Evolutionary conservation across 441 rosid species (phyloP).

Genomic region (Populus tomentosa): DNA sequence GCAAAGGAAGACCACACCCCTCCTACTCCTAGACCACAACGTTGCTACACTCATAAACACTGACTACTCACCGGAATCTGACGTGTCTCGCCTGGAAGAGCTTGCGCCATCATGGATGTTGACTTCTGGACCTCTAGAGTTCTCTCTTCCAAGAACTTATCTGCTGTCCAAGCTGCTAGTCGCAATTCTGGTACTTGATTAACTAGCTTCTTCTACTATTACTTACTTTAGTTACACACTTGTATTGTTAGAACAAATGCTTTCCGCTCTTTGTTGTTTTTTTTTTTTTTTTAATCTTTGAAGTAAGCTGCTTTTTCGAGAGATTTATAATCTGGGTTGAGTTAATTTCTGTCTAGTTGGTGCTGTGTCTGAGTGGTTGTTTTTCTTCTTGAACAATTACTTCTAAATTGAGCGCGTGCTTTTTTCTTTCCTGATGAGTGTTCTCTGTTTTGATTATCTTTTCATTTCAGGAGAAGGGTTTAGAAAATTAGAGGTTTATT

Average conservation of each 20-base stretch:
- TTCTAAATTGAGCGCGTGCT: not conserved
- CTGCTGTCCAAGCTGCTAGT: slow-evolving; percentile 29
- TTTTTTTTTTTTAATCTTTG: not conserved
- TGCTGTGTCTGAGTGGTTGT: not conserved
- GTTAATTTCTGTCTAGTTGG: not conserved
- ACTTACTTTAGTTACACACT: not conserved
- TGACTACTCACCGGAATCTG: not conserved
- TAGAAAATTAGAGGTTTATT: not conserved
- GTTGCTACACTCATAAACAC: not conserved
- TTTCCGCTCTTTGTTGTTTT: not conserved
- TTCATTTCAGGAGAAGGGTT: not conserved
- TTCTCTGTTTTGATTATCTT: not conserved
- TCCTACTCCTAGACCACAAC: not conserved
- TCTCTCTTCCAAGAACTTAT: slow-evolving; percentile 31
- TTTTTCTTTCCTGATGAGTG: not conserved
- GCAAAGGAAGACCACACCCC: not conserved
- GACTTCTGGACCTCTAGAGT: slow-evolving; percentile 39
- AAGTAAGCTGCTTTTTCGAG: not conserved
- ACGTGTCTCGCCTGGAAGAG: slow-evolving; percentile 10
- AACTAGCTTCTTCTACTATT: not conserved
- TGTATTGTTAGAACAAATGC: not conserved
- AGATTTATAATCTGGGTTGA: not conserved
- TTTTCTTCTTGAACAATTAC: not conserved
- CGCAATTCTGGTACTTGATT: slow-evolving; percentile 25
- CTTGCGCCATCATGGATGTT: slow-evolving; percentile 35